phyloP scores from a whole-genome alignment of 2,329 filamentous ascomycete species.

The Alternaria burnsii region DNA sequence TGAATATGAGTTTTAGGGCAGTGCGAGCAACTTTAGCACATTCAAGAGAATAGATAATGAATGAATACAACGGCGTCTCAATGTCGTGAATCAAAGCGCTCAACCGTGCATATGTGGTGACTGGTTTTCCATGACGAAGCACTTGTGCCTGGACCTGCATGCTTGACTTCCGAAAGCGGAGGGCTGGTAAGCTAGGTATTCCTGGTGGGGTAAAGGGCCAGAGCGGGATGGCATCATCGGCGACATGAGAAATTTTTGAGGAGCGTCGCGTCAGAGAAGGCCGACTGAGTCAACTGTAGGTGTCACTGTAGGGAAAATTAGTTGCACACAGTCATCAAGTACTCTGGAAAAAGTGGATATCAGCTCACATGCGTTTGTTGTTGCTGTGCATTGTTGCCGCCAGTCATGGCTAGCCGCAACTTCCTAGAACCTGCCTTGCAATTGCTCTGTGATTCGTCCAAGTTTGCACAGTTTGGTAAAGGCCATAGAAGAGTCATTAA shows the following conservation, averaged over 20 bases:
- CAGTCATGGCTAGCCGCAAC: constrained; percentile 23
- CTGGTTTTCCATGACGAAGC: neutral
- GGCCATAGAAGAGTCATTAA: neutral
- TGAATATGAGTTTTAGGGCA: constrained; percentile 15
- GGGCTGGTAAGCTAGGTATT: constrained; percentile 11
- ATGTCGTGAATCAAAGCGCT: neutral
- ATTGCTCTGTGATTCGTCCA: constrained; percentile 14
- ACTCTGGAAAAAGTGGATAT: constrained; percentile 23
- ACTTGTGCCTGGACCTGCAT: neutral
- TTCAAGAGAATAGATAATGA: constrained; percentile 25
- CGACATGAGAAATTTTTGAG: constrained; percentile 41
- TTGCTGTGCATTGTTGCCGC: constrained; percentile 26
- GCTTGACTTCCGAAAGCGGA: constrained; percentile 18
- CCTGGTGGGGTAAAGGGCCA: constrained; percentile 25
- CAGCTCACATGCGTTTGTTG: constrained; percentile 24
- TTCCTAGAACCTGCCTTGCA: constrained; percentile 10
- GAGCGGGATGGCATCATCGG: constrained; percentile 48
- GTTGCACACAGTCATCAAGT: constrained; percentile 14
- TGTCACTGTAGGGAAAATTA: constrained; percentile 19
- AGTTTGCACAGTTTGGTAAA: neutral
- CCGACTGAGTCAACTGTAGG: constrained; percentile 26
- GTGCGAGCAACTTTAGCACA: constrained; percentile 10
- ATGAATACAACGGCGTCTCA: constrained; percentile 27
- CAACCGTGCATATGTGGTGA: neutral
- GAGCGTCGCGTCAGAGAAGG: constrained; percentile 13